These are phyloP conservation scores for Cicer yamashitae DNA, from an alignment of 306 rosid genomes.

Conservation along the genomic window DNA sequence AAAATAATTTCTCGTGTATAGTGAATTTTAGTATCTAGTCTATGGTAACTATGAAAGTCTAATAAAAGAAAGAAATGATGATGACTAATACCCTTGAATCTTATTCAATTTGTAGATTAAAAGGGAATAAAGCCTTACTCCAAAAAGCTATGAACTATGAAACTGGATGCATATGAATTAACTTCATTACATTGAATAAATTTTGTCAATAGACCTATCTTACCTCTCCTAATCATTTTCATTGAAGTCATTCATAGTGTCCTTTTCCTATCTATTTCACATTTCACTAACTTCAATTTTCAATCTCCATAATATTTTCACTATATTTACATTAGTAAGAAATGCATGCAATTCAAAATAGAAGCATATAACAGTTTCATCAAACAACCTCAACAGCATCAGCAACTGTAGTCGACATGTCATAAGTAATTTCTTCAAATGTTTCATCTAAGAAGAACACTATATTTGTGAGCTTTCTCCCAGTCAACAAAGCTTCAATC, in stretches of 20 bases:
- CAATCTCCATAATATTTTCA: conserved; percentile 4
- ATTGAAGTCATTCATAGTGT: conserved; percentile 3
- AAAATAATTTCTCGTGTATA: neutral
- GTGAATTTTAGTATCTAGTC: neutral
- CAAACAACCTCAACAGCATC: conserved; percentile 90
- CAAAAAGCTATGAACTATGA: neutral
- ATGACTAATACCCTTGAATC: neutral
- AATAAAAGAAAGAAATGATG: neutral
- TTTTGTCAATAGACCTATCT: neutral
- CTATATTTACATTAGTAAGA: conserved; percentile 20
- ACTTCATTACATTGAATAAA: conserved; percentile 1
- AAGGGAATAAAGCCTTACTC: conserved; percentile 14
- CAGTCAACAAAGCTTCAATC: conserved; percentile 83
- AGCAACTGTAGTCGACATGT: conserved; percentile 90
- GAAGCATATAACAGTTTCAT: conserved; percentile 37
- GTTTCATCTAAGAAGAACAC: conserved; percentile 96
- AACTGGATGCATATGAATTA: conserved; percentile 20
- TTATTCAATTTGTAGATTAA: conserved; percentile 6
- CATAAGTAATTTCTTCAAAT: conserved; percentile 92
- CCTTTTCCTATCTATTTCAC: conserved; percentile 1
- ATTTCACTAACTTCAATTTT: conserved; percentile 6
- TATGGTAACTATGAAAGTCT: conserved; percentile 4
- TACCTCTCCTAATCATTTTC: conserved; percentile 22
- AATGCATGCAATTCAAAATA: conserved; percentile 38
- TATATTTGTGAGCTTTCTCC: conserved; percentile 87